Percentiles rank a stretch among this genome's conserved stretches.
phyloP scores from a whole-genome alignment of 139 green algal genomes.

The Zygnema cylindricum region DNA sequence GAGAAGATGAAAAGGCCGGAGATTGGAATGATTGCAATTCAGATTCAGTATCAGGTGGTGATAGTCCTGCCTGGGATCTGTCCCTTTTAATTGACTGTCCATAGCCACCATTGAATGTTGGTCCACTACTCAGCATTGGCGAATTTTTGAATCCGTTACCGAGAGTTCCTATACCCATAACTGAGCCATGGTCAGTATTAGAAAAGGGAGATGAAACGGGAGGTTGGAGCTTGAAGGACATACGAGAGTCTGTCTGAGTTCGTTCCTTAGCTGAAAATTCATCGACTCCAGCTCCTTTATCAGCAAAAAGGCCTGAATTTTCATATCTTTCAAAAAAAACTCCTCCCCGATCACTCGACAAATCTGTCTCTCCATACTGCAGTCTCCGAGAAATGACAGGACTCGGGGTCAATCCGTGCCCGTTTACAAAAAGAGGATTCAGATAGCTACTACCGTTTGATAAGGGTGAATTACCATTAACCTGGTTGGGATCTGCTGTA shows the following conservation, averaged over 20 bases:
- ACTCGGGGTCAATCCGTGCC: background rate
- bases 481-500: background rate
- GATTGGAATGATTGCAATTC: too few species aligned
- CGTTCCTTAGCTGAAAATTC: background rate
- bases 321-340: background rate
- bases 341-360: background rate
- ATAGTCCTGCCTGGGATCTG: background rate
- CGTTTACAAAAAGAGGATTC: background rate
- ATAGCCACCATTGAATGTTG: background rate
- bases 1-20: background rate
- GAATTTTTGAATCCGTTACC: background rate
- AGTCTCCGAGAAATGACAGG: background rate
- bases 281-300: background rate
- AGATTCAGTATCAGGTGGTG: background rate
- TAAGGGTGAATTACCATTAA: background rate
- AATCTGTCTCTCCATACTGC: background rate
- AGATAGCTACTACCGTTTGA: background rate
- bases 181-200: background rate
- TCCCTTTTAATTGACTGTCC: background rate
- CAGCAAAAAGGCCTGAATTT: background rate
- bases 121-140: too few species aligned
- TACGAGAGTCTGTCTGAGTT: background rate
- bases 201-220: background rate
- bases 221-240: background rate
- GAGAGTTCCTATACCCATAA: background rate